A percentile compares a stretch with the other conserved stretches of the same genome.
Conservation (phyloP, 2,329 filamentous ascomycete genomes). For the Aureobasidium sp. region DNA sequence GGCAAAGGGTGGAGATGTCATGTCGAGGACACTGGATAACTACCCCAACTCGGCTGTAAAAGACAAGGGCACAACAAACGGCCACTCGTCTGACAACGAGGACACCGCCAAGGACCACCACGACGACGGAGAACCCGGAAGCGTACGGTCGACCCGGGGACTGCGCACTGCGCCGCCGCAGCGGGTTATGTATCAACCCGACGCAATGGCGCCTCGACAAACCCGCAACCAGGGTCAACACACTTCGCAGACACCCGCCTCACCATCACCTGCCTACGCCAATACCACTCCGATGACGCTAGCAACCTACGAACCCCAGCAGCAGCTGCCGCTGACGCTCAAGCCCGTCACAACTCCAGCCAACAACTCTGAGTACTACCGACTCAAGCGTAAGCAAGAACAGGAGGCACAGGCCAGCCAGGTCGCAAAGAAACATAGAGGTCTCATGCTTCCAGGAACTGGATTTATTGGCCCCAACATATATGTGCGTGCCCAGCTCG, state of each 20-base stretch:
- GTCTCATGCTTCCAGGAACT: conserved; percentile 57
- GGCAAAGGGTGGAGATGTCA: conserved; percentile 70
- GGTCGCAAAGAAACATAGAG: conserved; percentile 37
- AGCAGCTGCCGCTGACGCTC: conserved; percentile 55
- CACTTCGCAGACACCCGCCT: conserved; percentile 27
- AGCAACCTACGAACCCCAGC: conserved; percentile 61
- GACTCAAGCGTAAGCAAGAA: conserved; percentile 45
- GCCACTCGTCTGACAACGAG: neutral
- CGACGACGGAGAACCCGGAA: neutral
- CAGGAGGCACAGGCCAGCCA: conserved; percentile 29
- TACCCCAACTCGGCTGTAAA: conserved; percentile 37
- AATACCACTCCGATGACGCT: conserved; percentile 41
- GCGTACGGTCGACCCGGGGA: conserved; percentile 22
- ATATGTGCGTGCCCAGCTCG: conserved; percentile 78
- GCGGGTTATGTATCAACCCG: conserved; percentile 76
- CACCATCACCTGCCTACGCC: conserved; percentile 38
- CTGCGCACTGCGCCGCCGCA: conserved; percentile 75
- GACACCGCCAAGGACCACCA: too few species aligned
- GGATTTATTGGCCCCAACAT: conserved; percentile 67
- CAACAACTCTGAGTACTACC: conserved; percentile 63
- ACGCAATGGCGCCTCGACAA: conserved; percentile 57
- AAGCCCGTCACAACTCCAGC: conserved; percentile 67
- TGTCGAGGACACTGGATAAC: conserved; percentile 71
- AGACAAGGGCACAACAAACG: neutral
- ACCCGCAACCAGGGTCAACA: conserved; percentile 41